These are phyloP conservation scores for Globisporangium middletonii DNA, from an alignment of 352 stramenopile species.

Conservation along the genomic window DNA sequence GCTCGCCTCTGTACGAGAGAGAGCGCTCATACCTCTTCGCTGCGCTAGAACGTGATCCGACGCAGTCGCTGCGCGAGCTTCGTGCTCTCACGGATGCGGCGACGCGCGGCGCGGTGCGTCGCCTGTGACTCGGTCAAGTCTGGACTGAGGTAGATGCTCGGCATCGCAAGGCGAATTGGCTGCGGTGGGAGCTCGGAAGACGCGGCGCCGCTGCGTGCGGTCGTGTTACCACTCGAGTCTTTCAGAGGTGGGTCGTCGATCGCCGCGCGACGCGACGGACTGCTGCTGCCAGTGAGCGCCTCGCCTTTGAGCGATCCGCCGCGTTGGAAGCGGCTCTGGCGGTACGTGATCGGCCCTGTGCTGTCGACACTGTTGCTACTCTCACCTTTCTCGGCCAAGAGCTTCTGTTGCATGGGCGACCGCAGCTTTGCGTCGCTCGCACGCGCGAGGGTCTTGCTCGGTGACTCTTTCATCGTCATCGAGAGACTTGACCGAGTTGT, in stretches of 20 bases:
- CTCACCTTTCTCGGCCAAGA: neutral
- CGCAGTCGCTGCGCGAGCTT: slow-evolving; percentile 38
- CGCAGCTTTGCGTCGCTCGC: neutral
- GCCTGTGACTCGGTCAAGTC: slow-evolving; percentile 34
- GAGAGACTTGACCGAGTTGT: neutral
- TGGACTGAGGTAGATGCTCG: slow-evolving; percentile 53
- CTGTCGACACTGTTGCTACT: neutral
- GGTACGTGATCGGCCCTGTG: neutral
- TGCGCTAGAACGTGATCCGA: slow-evolving; percentile 33
- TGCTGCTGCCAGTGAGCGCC: neutral
- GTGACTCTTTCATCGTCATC: neutral
- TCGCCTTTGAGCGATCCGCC: slow-evolving; percentile 3
- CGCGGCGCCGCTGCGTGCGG: neutral
- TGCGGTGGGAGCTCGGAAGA: slow-evolving; percentile 18
- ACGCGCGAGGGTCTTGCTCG: neutral
- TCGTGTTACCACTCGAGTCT: slow-evolving; percentile 1
- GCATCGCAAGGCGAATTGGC: slow-evolving; percentile 41
- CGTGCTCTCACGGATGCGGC: slow-evolving; percentile 33
- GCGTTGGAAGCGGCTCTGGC: slow-evolving; percentile 2
- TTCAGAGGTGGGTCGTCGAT: slow-evolving; percentile 1
- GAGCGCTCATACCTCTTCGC: neutral
- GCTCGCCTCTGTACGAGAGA: neutral
- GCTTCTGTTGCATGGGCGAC: neutral
- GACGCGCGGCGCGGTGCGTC: slow-evolving; percentile 27
- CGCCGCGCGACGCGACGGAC: neutral